Conservation (phyloP, 805 yeast species). For the Komagataella kurtzmanii region DNA sequence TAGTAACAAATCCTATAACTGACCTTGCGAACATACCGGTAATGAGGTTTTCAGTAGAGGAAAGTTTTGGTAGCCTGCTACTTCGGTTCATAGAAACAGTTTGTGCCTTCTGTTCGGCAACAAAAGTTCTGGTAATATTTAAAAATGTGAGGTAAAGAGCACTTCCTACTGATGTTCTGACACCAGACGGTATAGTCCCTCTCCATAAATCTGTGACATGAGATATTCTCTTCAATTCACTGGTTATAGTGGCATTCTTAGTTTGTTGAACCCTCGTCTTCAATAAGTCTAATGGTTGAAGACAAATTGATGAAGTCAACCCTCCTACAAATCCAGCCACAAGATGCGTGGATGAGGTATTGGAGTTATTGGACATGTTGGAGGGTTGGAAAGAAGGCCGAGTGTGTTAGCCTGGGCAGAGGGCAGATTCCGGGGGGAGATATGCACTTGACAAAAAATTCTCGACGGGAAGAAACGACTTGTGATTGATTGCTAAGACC, state of each 20-base stretch:
- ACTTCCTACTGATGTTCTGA: constrained; percentile 84
- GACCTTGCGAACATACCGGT: constrained; percentile 77
- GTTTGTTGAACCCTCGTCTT: constrained; percentile 79
- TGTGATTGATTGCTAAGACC: background rate
- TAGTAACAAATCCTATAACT: constrained; percentile 70
- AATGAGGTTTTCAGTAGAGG: constrained; percentile 52
- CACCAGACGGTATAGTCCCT: constrained; percentile 84
- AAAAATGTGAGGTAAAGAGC: constrained; percentile 73
- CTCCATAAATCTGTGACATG: constrained; percentile 60
- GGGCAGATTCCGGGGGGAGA: background rate
- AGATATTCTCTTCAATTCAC: constrained; percentile 25
- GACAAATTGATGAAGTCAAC: constrained; percentile 57
- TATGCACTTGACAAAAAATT: background rate
- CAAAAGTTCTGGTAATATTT: constrained; percentile 40
- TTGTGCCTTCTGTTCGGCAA: constrained; percentile 20
- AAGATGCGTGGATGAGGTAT: constrained; percentile 32
- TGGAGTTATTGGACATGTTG: background rate
- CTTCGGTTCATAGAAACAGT: constrained; percentile 9
- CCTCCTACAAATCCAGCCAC: constrained; percentile 82
- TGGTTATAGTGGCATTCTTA: constrained; percentile 15
- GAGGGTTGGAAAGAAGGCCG: background rate
- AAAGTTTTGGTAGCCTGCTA: constrained; percentile 56
- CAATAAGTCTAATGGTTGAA: constrained; percentile 83
- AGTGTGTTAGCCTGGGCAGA: background rate
- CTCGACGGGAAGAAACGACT: background rate